Evolutionary conservation across 495 filamentous ascomycete species (phyloP), one percentile per base, ranked within the genome.

Genomic region (Cryomyces antarcticus): DNA sequence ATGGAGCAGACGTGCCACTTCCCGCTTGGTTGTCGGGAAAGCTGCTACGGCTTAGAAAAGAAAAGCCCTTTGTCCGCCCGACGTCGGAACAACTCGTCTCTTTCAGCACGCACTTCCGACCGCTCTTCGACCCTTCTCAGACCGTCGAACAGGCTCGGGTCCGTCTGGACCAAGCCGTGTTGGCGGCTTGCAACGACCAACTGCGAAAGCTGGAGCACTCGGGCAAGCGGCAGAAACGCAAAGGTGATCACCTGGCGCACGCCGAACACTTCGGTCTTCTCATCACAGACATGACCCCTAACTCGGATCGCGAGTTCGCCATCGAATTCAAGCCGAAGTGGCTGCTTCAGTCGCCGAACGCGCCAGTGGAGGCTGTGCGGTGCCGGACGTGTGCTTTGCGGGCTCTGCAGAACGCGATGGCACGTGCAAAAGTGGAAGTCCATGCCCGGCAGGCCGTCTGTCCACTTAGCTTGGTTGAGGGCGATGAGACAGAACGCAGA

Each of bases 251-350:
- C 41, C 37, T 50, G 29, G 27, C 39, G 9, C 27, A 37, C 10
- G 50, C 59, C 1, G 55, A 57, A n/a, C 66, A 69, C 38, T 71
- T 75, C 46, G 86, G 77, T 0, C 66, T 87, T 39, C 60, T 95
- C 0, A 66, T 95, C 31, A 77, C 76, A 31, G 81, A 94, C 51
- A 93, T 96, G 87, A 75, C 71, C 0, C 58, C 68, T 5, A 52
- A 47, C 28, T 52, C 52, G 7, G 35, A 24, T 17, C 57, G 62
- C n/a, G 42, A 45, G 31, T 29, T 51, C 38, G 30, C 40, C 13
- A 38, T 85, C 24, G 82, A 97, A 57, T 75, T 96, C 51, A 97
- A 97, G 53, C 85, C 88, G 5, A 97, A 97, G 58, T 97, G 89
- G 89, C 72, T 95, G 1, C 55, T 68, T 5, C 87, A 88, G 49